phyloP scores from a whole-genome alignment of 768 basidiomycete species.

The Tylopilus felleus region DNA sequence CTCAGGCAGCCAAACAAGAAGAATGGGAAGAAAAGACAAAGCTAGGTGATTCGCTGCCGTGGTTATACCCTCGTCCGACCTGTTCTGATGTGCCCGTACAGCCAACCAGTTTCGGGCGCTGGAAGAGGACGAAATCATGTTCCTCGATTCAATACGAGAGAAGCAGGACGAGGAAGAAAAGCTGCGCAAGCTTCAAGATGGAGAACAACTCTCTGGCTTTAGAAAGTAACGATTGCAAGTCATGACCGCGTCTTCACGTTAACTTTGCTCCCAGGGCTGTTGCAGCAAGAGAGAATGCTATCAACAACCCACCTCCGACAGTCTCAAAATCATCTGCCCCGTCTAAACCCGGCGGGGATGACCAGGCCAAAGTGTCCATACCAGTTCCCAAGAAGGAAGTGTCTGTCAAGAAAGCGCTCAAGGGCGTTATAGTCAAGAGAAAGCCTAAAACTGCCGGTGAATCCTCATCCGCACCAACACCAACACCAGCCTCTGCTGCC shows the following conservation, averaged over 20 bases:
- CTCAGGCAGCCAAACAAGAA: slow-evolving; percentile 82
- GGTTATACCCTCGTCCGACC: slow-evolving; percentile 4
- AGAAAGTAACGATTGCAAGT: slow-evolving; percentile 54
- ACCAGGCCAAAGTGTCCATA: slow-evolving; percentile 26
- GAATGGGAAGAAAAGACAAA: slow-evolving; percentile 93
- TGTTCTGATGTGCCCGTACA: slow-evolving; percentile 26
- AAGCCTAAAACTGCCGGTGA: slow-evolving; percentile 43
- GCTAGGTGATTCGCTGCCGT: slow-evolving; percentile 40
- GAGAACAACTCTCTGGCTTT: slow-evolving; percentile 75
- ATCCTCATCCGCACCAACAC: slow-evolving; percentile 17
- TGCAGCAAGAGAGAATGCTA: slow-evolving; percentile 59
- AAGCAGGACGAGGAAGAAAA: slow-evolving; percentile 74
- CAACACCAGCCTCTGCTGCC: slow-evolving; percentile 13
- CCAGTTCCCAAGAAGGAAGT: slow-evolving; percentile 53
- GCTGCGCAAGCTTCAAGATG: slow-evolving; percentile 68
- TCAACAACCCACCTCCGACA: slow-evolving; percentile 39
- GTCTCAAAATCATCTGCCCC: slow-evolving; percentile 29
- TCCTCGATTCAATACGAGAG: slow-evolving; percentile 78
- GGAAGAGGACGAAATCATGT: slow-evolving; percentile 89
- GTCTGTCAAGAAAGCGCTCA: slow-evolving; percentile 56
- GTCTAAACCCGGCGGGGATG: slow-evolving; percentile 29
- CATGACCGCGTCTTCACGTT: slow-evolving; percentile 1
- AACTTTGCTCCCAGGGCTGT: slow-evolving; percentile 48
- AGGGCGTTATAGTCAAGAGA: slow-evolving; percentile 81
- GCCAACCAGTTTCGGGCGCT: slow-evolving; percentile 88